Evolutionary conservation across 768 basidiomycete species (phyloP), one percentile per base, ranked within the genome.

Genomic region (Crepidotus variabilis): DNA sequence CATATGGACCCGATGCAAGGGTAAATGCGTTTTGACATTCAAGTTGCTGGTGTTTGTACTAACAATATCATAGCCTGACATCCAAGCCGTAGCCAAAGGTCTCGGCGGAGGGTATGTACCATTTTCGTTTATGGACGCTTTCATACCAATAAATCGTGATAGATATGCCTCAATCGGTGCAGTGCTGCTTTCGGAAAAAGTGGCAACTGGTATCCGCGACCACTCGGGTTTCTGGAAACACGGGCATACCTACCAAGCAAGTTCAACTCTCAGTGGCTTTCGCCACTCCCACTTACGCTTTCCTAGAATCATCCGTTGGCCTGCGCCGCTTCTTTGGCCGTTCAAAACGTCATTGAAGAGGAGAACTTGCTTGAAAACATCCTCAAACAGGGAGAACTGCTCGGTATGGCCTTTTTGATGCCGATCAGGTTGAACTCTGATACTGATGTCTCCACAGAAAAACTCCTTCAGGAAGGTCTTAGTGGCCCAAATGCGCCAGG

Each of bases 31-130:
- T 52, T 43, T 7, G 10, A 36, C 14, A 20, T 56, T 20, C n/a
- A n/a, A n/a, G n/a, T n/a, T 52, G 45, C 16, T 60, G 39, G 23
- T 7, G n/a, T 32, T 33, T 4, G 52, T 1, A 8, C 18, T 58
- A 55, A 48, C 54, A 32, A 52, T 34, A 16, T 58, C 22, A 1
- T 58, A 80, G 78, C 93, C 94, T 39, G 93, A 95, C 71, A 77
- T 95, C 28, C 92, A 95, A 71, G 89, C 90, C 6, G 78, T 94
- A 28, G 94, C 92, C 0, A 95, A 96, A 69, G 92, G 93, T 13
- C 81, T 95, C 6, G 92, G 91, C 49, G 93, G 92, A 71, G 93
- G 93, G 85, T 91, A 68, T 62, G 80, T 66, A 6, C 35, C 55
- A 2, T 46, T 50, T 35, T 39, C 14, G 54, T 5, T 35, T 43